Conservation (phyloP, 352 stramenopile species). For the Blastocystis sp. region DNA sequence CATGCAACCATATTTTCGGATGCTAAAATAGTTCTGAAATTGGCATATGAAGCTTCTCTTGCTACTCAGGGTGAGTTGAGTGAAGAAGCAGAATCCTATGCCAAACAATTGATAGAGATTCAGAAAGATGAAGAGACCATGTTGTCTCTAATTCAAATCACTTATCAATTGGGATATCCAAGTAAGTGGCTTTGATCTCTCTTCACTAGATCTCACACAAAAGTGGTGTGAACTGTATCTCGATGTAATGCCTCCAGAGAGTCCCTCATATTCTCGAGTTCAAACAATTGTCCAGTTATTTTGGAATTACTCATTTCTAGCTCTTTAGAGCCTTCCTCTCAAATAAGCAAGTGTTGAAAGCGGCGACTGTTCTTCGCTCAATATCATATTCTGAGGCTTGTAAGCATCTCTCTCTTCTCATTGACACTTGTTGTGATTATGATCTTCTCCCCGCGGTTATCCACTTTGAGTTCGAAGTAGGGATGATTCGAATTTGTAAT, state of each 20-base stretch:
- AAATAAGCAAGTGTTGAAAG: background rate
- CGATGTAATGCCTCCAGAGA: background rate
- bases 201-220: background rate
- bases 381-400: background rate
- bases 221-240: background rate
- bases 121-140: background rate
- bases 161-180: background rate
- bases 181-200: background rate
- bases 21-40: background rate
- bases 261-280: background rate
- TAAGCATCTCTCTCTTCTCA: background rate
- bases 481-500: background rate
- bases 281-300: background rate
- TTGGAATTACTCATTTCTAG: background rate
- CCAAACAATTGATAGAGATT: background rate
- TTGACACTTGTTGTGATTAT: background rate
- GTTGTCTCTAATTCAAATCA: background rate
- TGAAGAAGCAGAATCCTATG: background rate
- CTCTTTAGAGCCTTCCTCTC: background rate
- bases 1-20: background rate
- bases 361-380: background rate
- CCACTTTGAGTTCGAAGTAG: background rate
- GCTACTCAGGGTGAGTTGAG: background rate
- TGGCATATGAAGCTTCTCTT: background rate
- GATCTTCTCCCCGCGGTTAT: background rate